A percentile compares a stretch with the other conserved stretches of the same genome.
Conservation (phyloP, 2,329 filamentous ascomycete species). For the Fusarium sp. region DNA sequence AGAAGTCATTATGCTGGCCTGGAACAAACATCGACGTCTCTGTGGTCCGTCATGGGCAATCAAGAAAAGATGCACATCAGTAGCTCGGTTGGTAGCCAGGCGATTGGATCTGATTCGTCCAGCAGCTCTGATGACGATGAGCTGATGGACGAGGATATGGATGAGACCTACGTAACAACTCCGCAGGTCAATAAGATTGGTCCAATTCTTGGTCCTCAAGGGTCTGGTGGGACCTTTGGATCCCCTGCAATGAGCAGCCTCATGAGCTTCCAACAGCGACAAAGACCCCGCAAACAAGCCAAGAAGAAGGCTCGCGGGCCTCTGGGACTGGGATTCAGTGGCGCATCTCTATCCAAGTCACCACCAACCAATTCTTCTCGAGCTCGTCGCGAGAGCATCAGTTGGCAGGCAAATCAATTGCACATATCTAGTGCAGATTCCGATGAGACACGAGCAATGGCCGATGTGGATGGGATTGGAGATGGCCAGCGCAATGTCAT, state of each 20-base stretch:
- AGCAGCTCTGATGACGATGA: conserved; percentile 78
- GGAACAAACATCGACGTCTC: conserved; percentile 75
- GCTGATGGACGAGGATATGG: conserved; percentile 78
- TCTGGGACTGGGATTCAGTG: conserved; percentile 63
- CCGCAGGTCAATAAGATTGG: conserved; percentile 77
- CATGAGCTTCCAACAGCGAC: conserved; percentile 83
- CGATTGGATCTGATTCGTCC: conserved; percentile 80
- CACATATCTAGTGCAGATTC: conserved; percentile 79
- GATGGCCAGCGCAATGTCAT: conserved; percentile 80
- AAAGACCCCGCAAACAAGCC: conserved; percentile 77
- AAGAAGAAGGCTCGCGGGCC: conserved; percentile 64
- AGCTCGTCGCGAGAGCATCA: conserved; percentile 86
- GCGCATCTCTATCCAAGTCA: conserved; percentile 72
- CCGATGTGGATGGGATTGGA: conserved; percentile 61
- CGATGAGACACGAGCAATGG: conserved; percentile 77
- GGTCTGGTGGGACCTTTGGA: conserved; percentile 69
- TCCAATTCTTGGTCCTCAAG: conserved; percentile 58
- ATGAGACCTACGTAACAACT: conserved; percentile 84
- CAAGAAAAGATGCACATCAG: conserved; percentile 79
- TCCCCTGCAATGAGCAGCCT: conserved; percentile 81
- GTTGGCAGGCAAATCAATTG: conserved; percentile 88
- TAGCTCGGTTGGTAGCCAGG: conserved; percentile 81
- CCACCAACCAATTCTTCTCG: conserved; percentile 69
- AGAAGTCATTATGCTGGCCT: conserved; percentile 61
- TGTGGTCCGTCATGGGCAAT: conserved; percentile 77